phyloP scores from a whole-genome alignment of 2,329 filamentous ascomycete genomes.

The Colletotrichum lindemuthianum region DNA sequence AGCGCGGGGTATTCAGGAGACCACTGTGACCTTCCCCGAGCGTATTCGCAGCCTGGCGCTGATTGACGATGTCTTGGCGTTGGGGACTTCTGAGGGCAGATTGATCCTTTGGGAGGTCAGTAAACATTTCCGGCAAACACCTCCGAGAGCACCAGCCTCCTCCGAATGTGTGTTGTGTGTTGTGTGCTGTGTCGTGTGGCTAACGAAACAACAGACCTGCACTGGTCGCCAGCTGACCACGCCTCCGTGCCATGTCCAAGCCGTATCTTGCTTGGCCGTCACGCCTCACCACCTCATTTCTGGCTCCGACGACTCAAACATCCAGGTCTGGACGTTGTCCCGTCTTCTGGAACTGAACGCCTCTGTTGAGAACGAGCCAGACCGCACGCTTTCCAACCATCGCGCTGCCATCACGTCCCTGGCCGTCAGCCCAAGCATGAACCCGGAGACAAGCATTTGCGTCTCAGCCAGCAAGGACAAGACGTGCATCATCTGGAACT shows the following conservation, averaged over 20 bases:
- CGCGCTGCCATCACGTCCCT: constrained; percentile 77
- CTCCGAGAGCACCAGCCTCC: no score
- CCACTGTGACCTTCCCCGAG: constrained; percentile 87
- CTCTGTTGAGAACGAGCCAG: constrained; percentile 71
- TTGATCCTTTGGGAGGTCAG: constrained; percentile 92
- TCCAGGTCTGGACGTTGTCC: constrained; percentile 90
- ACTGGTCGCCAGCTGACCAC: constrained; percentile 82
- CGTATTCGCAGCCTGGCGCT: constrained; percentile 82
- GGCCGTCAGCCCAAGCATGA: constrained; percentile 71
- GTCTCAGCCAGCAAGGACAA: constrained; percentile 87
- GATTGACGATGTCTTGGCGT: constrained; percentile 75
- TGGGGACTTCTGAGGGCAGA: constrained; percentile 87
- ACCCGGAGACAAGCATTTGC: constrained; percentile 78
- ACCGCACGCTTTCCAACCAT: constrained; percentile 82
- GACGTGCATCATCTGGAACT: constrained; percentile 94
- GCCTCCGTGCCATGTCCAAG: constrained; percentile 80
- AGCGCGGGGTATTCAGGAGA: constrained; percentile 86
- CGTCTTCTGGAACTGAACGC: constrained; percentile 72
- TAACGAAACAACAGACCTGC: constrained; percentile 62
- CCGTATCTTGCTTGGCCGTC: constrained; percentile 78
- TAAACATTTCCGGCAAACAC: constrained; percentile 30
- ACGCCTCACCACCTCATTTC: constrained; percentile 80
- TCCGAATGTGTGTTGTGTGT: no score
- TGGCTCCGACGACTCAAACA: constrained; percentile 85
- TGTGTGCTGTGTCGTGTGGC: constrained; percentile 30